Conservation (phyloP, 345 rosid genomes). For the Hibiscus mutabilis region DNA sequence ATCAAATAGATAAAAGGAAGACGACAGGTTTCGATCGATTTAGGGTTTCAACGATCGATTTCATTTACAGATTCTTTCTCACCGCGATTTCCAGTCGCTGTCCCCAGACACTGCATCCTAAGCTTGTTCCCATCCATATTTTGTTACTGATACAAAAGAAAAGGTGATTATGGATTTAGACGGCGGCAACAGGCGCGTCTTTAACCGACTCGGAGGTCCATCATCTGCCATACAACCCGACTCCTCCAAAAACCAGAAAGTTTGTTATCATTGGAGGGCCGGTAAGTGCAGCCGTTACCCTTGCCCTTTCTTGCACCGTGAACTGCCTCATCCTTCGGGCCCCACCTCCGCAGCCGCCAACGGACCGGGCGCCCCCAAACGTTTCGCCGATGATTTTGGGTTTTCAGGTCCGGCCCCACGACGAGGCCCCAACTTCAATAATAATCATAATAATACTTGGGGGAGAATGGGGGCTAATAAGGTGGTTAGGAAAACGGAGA, state of each 20-base stretch:
- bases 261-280: conserved; percentile 82
- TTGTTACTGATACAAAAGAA: not conserved
- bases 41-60: conserved; percentile 5
- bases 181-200: conserved; percentile 66
- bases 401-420: conserved; percentile 50
- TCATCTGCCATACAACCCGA: not conserved
- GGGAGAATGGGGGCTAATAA: conserved; percentile 46
- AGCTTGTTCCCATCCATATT: not conserved
- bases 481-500: conserved; percentile 52
- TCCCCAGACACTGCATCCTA: not conserved
- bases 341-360: conserved; percentile 23
- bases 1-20: not conserved
- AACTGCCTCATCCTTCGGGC: conserved; percentile 44
- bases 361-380: conserved; percentile 38
- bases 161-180: conserved; percentile 58
- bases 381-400: conserved; percentile 58
- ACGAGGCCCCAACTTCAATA: conserved; percentile 37
- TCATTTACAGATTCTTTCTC: conserved; percentile 1
- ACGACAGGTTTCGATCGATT: not conserved
- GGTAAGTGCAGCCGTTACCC: conserved; percentile 70
- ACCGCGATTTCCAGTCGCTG: not conserved
- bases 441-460: conserved; percentile 5
- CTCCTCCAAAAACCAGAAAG: conserved; percentile 42
- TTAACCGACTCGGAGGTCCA: conserved; percentile 48
- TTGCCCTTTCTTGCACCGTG: conserved; percentile 69